Conservation (phyloP, 495 filamentous ascomycete genomes). For the Jackrogersella minutella region DNA sequence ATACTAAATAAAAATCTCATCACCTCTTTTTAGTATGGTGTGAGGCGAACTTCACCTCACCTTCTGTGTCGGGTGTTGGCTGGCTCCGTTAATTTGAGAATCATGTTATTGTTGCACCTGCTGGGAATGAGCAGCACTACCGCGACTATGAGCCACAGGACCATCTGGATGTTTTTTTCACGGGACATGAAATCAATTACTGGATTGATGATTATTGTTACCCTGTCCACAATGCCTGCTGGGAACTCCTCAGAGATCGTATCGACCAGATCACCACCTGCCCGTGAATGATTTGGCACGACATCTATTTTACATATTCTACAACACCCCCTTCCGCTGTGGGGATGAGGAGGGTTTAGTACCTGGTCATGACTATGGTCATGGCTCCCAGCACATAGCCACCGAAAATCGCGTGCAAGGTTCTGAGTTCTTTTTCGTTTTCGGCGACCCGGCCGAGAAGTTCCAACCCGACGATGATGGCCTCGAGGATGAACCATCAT, state of each 20-base stretch:
- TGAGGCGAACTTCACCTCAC: not conserved
- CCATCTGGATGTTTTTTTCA: conserved; percentile 2
- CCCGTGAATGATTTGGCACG: not conserved
- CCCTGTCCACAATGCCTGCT: conserved; percentile 21
- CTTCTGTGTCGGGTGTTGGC: conserved; percentile 8
- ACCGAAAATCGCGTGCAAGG: not conserved
- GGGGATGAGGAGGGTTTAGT: not conserved
- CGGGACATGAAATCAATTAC: conserved; percentile 8
- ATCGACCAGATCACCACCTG: conserved; percentile 7
- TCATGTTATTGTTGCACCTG: conserved; percentile 2
- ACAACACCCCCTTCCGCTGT: conserved; percentile 5
- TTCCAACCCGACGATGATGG: conserved; percentile 4
- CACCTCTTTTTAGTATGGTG: not conserved
- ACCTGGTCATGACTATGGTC: conserved; percentile 3
- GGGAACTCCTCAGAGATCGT: conserved; percentile 16
- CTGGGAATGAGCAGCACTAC: conserved; percentile 6
- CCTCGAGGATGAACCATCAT: conserved; percentile 8
- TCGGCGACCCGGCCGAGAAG: conserved; percentile 3
- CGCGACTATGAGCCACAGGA: conserved; percentile 1
- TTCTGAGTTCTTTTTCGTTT: conserved; percentile 2
- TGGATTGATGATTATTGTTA: conserved; percentile 23
- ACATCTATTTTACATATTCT: conserved; percentile 9
- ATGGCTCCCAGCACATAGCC: not conserved
- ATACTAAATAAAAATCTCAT: conserved; percentile 1
- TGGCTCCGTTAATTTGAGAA: too few relatives aligned